A percentile compares a stretch with the other conserved stretches of the same genome.
These are phyloP conservation scores for Nakazawaea populi DNA, from an alignment of 805 yeast species.

Conservation along the genomic window DNA sequence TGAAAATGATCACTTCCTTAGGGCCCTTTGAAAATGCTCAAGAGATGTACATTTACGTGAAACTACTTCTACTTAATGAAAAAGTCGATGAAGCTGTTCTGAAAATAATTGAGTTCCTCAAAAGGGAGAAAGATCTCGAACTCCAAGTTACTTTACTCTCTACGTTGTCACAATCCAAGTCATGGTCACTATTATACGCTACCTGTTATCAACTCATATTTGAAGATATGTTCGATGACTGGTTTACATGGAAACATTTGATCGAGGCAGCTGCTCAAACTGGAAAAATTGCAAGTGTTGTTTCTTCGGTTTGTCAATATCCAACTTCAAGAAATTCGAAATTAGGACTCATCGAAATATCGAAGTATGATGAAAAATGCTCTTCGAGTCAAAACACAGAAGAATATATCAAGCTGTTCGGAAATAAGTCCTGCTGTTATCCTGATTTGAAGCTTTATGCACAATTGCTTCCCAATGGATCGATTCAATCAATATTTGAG, in stretches of 20 bases:
- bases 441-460: conserved; percentile 45
- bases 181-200: conserved; percentile 38
- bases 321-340: conserved; percentile 47
- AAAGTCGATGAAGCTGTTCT: conserved; percentile 29
- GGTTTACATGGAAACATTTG: conserved; percentile 61
- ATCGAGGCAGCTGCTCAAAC: conserved; percentile 38
- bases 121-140: conserved; percentile 50
- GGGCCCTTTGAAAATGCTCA: conserved; percentile 54
- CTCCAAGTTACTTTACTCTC: conserved; percentile 50
- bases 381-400: conserved; percentile 19
- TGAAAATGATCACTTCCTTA: conserved; percentile 45
- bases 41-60: conserved; percentile 56
- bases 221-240: conserved; percentile 60
- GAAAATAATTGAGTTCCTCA: conserved; percentile 24
- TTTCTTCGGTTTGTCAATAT: conserved; percentile 22
- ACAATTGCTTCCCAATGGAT: background rate
- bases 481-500: conserved; percentile 9
- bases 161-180: conserved; percentile 32
- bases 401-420: conserved; percentile 39
- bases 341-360: conserved; percentile 46
- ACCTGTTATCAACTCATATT: conserved; percentile 37
- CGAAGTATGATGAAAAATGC: conserved; percentile 16
- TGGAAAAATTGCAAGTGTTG: conserved; percentile 26
- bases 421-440: conserved; percentile 58
- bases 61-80: conserved; percentile 35